These are phyloP conservation scores for Leishmania tarentolae DNA, from an alignment of 208 protist species.

Conservation along the genomic window DNA sequence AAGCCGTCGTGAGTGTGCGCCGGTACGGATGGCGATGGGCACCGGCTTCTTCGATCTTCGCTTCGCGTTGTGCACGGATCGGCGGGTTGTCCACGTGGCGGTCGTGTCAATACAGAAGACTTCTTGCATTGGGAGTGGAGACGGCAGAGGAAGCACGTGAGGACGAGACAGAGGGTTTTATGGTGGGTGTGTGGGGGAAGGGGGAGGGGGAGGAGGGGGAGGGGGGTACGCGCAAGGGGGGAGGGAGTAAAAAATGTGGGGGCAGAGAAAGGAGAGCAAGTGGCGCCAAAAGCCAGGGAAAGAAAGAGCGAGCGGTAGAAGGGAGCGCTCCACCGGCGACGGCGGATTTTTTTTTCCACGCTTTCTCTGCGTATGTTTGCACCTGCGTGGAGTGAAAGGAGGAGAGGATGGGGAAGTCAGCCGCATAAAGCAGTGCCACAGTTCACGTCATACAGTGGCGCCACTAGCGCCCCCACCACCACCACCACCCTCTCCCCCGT, in stretches of 20 bases:
- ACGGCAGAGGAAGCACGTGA: background rate
- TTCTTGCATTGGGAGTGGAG: background rate
- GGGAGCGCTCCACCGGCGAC: background rate
- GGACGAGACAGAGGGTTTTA: too few species aligned
- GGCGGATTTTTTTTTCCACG: background rate
- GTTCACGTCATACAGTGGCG: background rate
- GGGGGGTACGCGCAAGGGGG: background rate
- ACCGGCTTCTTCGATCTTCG: background rate
- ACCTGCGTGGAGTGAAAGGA: background rate
- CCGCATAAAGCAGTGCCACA: background rate
- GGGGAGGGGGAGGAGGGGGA: background rate
- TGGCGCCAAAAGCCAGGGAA: background rate
- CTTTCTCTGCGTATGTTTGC: background rate
- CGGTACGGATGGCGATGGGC: background rate
- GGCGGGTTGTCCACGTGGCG: background rate
- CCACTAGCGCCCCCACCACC: background rate
- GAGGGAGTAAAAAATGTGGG: background rate
- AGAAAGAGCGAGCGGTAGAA: background rate
- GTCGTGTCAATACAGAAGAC: too few species aligned
- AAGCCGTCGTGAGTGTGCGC: background rate
- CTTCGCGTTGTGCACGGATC: too few species aligned
- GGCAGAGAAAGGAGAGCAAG: slow-evolving; percentile 1
- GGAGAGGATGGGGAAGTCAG: background rate
- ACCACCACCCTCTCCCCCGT: background rate
- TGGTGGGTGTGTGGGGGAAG: background rate